Evolutionary conservation across 495 filamentous ascomycete genomes (phyloP), one percentile per base, ranked within the genome.

Genomic region (Platismatia glauca): DNA sequence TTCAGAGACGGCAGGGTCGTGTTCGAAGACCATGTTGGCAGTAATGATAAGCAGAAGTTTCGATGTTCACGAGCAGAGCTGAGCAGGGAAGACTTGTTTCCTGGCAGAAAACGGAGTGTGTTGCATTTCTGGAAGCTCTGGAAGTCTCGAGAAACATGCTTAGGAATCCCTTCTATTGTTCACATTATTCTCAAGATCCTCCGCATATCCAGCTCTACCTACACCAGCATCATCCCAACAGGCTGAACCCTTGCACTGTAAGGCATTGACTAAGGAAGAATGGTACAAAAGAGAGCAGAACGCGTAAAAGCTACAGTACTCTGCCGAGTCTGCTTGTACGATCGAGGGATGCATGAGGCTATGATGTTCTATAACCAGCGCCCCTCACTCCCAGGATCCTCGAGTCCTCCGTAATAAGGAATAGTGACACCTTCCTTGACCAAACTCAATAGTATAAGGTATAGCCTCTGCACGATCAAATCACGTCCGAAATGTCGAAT

Each of bases 1-100:
- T 62, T 86, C 86, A 16, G 77, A 77, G 64, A 97, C 81, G 18
- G 91, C 73, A 20, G 89, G 71, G 62, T 95, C 89, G 57, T 80
- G 68, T 72, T 89, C 85, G 18, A 55, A 57, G 15, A 43, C 61
- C 65, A 67, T 67, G 5, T 53, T 53, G 59, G 18, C 15, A 20
- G 50, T 34, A 13, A 24, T 22, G 3, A 24, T 55, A 12, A 24
- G 33, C 22, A 39, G 6, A 24, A 4, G 43, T 39, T 4, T 8
- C 22, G 18, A 6, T 55, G 20, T 48, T 44, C 18, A 31, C 7
- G 15, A 2, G 0, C n/a, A 33, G 0, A 15, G 27, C 22, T 7
- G 20, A 39, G 20, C 22, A 41, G 35, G 27, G 37, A 29, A 16
- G 48, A 41, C 18, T 12, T 41, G 38, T 20, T 50, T 29, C 22